A percentile compares a stretch with the other conserved stretches of the same genome.
These are phyloP conservation scores for Chaetoscypha palmicola DNA, from an alignment of 2,329 filamentous ascomycete genomes.

Conservation along the genomic window DNA sequence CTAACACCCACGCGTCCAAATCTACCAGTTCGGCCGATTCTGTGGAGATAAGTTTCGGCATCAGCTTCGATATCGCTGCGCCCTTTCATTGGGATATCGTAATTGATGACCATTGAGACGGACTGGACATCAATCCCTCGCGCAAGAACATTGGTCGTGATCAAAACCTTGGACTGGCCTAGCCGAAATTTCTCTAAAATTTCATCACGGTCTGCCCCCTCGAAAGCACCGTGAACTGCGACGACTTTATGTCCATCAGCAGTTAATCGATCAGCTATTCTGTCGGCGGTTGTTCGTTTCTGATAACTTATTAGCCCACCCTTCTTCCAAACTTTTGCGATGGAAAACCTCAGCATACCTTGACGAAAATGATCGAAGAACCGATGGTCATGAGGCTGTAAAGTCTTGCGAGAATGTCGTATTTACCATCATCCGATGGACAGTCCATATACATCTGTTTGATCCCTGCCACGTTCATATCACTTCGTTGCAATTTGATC, in stretches of 20 bases:
- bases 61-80: conserved; percentile 76
- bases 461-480: conserved; percentile 94
- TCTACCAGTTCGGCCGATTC: conserved; percentile 92
- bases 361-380: conserved; percentile 96
- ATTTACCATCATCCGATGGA: conserved; percentile 73
- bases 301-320: conserved; percentile 34
- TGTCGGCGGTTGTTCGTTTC: conserved; percentile 77
- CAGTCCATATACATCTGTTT: conserved; percentile 98
- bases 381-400: conserved; percentile 96
- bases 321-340: neutral
- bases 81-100: conserved; percentile 74
- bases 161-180: conserved; percentile 88
- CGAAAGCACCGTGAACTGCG: conserved; percentile 80
- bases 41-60: conserved; percentile 92
- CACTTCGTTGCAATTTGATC: conserved; percentile 80
- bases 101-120: conserved; percentile 98
- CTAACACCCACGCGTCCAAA: conserved; percentile 96
- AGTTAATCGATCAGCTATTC: conserved; percentile 81
- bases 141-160: conserved; percentile 93
- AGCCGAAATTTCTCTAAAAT: conserved; percentile 81
- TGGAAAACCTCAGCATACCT: conserved; percentile 44
- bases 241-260: conserved; percentile 87
- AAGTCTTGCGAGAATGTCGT: conserved; percentile 79
- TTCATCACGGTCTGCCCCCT: conserved; percentile 73
- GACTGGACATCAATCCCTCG: conserved; percentile 91